Evolutionary conservation across 106 monocot genomes (phyloP).

Genomic region (Dendrobium huoshanense): DNA sequence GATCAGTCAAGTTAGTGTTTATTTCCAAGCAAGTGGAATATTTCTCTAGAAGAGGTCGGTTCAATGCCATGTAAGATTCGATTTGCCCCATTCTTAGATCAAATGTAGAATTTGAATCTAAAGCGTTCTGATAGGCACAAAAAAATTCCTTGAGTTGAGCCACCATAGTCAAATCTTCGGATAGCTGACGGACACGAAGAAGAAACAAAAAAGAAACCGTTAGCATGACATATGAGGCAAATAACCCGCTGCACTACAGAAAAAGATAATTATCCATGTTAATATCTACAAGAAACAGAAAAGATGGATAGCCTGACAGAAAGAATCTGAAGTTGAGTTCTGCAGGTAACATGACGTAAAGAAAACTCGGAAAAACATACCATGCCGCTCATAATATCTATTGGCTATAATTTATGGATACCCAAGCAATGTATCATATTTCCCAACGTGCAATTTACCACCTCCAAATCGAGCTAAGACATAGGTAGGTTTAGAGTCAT

Average conservation of each 20-base stretch:
- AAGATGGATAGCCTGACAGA: not conserved
- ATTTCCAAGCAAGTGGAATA: not conserved
- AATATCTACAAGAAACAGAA: not conserved
- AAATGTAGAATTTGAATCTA: not conserved
- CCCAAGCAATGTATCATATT: no score
- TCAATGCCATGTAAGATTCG: not conserved
- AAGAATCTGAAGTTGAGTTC: not conserved
- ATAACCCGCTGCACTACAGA: no score
- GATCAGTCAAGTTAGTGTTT: not conserved
- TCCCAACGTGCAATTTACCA: no score
- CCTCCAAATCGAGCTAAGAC: no score
- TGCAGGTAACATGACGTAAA: not conserved
- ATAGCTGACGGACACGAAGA: not conserved
- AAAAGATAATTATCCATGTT: not conserved
- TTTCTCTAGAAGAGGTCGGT: not conserved
- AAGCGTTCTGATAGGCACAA: not conserved
- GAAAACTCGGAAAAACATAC: not conserved
- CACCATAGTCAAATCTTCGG: constrained; percentile 6
- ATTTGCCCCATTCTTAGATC: constrained; percentile 1
- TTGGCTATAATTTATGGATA: not conserved
- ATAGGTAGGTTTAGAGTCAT: no score
- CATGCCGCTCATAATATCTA: not conserved
- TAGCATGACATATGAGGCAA: not conserved
- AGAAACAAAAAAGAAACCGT: not conserved
- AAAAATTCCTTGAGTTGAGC: not conserved